Base-by-base conservation (phyloP, 441 rosid genomes). In the Mallotus japonicus region DNA sequence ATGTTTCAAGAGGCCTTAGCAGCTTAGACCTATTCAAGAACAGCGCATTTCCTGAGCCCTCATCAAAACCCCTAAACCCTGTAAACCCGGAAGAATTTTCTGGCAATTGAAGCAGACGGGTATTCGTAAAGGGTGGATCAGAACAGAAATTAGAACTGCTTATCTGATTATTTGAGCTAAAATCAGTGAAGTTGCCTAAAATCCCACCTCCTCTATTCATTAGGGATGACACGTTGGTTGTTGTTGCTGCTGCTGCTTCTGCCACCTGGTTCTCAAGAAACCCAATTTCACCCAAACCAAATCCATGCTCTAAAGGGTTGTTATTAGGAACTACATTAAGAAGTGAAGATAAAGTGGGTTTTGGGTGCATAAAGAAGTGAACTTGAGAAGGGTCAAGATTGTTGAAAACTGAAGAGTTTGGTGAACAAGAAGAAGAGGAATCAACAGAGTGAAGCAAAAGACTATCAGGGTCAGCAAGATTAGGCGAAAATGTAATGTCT, bases 351-450 rank as follows among this genome's bases (percentile, higher is more conserved):
- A 85, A 66, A 44, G 47, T 50, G 20, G 78, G 81, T 54, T 84
- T 85, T 12, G 85, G 78, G 42, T 81, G 82, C 86, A 82, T 67
- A 67, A 83, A 78, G 82, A 79, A 85, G 65, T 83, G 89, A n/a
- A 82, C 80, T 70, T 86, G 90, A 83, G 88, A 84, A 15, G 88
- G 87, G 76, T 84, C 90, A 1, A 88, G 70, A 69, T 82, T 85
- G 84, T 83, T 86, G 77, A 88, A 88, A 78, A 88, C 86, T 55
- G 88, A 83, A 75, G 92, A 72, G 11, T 81, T 73, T 11, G 88
- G 87, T 16, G 90, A 88, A 62, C 88, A 84, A 19, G 92, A 86
- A 53, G 90, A 77, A 24, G 89, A 87, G 37, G 89, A 87, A 84
- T 85, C 88, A 73, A 83, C 83, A 8, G 75, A 58, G 64, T 86